A percentile compares a stretch with the other conserved stretches of the same genome.
Evolutionary conservation across 257 asterid genomes (phyloP).

Genomic region (Craterostigma plantagineum): DNA sequence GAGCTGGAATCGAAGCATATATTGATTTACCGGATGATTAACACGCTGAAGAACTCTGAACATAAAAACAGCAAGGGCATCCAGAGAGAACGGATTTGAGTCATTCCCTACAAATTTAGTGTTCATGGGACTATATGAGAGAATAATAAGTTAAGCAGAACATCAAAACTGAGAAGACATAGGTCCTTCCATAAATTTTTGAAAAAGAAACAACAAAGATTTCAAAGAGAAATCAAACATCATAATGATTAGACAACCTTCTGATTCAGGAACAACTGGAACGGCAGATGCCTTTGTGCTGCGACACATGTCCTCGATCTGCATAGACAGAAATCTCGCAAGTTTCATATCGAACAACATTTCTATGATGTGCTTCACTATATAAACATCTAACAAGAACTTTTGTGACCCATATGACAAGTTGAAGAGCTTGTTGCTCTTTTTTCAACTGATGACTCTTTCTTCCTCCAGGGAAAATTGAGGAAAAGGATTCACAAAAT

Average conservation of each 20-base stretch:
- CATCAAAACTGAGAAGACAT: background rate
- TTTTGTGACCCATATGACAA: too few species aligned
- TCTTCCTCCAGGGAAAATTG: too few species aligned
- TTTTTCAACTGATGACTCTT: too few species aligned
- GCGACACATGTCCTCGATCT: conserved; percentile 88
- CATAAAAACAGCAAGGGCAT: conserved; percentile 81
- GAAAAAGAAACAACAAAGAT: too few species aligned
- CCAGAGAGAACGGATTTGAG: conserved; percentile 76
- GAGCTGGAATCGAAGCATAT: background rate
- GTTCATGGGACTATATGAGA: conserved; percentile 5
- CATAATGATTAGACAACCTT: conserved; percentile 28
- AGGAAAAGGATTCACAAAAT: too few species aligned
- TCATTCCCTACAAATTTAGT: conserved; percentile 50
- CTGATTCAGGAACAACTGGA: conserved; percentile 88
- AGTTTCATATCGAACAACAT: background rate
- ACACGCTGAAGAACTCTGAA: conserved; percentile 67
- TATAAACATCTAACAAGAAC: too few species aligned
- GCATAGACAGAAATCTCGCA: conserved; percentile 14
- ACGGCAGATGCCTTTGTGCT: conserved; percentile 70
- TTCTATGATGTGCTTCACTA: too few species aligned
- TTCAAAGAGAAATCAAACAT: too few species aligned
- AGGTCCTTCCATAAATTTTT: too few species aligned
- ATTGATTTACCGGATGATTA: conserved; percentile 72
- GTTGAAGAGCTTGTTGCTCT: too few species aligned
- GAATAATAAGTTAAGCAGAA: conserved; percentile 1